Evolutionary conservation across 1,284 basidiomycete species (phyloP).

Genomic region (Cryptococcus wingfieldii): DNA sequence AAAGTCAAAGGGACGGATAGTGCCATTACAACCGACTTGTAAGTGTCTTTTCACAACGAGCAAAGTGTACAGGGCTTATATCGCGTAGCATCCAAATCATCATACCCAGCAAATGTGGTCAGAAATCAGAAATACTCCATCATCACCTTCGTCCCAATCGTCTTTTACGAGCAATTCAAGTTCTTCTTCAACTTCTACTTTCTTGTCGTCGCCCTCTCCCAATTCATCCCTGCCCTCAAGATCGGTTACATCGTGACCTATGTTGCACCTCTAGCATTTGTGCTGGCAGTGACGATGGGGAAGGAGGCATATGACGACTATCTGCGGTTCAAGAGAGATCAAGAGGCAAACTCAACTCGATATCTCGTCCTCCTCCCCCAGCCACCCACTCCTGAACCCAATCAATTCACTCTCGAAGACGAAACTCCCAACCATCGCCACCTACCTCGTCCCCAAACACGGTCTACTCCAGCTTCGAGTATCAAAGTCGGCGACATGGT

Average conservation of each 20-base stretch:
- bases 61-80: not conserved
- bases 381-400: constrained; percentile 38
- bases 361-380: constrained; percentile 73
- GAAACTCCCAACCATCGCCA: not conserved
- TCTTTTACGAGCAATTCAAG: constrained; percentile 99
- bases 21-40: constrained; percentile 73
- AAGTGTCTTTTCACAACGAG: constrained; percentile 16
- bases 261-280: constrained; percentile 92
- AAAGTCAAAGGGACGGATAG: constrained; percentile 59
- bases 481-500: constrained; percentile 90
- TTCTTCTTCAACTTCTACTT: constrained; percentile 99
- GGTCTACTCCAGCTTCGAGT: constrained; percentile 78
- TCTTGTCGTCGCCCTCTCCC: constrained; percentile 89
- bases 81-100: constrained; percentile 22
- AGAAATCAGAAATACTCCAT: constrained; percentile 98
- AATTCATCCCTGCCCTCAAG: constrained; percentile 93
- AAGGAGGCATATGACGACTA: constrained; percentile 99
- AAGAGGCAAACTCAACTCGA: constrained; percentile 88
- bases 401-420: constrained; percentile 31
- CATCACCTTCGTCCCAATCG: constrained; percentile 89
- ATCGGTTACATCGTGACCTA: constrained; percentile 97
- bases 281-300: constrained; percentile 90
- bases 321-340: constrained; percentile 82
- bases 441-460: constrained; percentile 42
- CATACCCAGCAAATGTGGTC: constrained; percentile 70